Conservation (phyloP, 78 protist genomes). For the Polysphondylium violaceum region DNA sequence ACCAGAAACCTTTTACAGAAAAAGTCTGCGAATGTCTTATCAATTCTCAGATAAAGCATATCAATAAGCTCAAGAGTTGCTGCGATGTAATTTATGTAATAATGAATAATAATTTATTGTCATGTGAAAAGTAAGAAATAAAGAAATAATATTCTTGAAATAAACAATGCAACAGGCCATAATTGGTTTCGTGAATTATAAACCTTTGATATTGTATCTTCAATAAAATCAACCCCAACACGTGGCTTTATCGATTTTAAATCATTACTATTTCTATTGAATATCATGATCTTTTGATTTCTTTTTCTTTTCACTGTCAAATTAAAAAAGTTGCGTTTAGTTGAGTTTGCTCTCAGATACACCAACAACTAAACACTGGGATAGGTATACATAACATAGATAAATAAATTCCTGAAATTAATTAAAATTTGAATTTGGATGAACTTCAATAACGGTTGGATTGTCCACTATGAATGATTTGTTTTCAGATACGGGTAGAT, state of each 20-base stretch:
- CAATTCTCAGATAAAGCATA: too few relatives aligned
- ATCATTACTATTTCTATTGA: slow-evolving; percentile 25
- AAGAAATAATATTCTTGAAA: too few relatives aligned
- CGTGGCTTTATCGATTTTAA: slow-evolving; percentile 17
- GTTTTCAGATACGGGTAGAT: slow-evolving; percentile 11
- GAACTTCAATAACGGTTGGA: slow-evolving; percentile 29
- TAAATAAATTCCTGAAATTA: background rate
- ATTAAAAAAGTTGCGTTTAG: background rate
- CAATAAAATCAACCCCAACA: slow-evolving; percentile 17
- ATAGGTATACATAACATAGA: background rate
- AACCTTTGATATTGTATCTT: too few relatives aligned
- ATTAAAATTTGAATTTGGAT: slow-evolving; percentile 42
- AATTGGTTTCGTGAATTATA: too few relatives aligned
- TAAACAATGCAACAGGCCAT: too few relatives aligned
- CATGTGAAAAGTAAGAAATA: too few relatives aligned
- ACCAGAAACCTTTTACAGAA: too few relatives aligned
- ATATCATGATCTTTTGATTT: background rate
- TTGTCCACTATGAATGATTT: slow-evolving; percentile 21
- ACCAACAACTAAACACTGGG: background rate
- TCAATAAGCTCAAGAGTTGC: too few relatives aligned
- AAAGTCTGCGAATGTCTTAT: too few relatives aligned
- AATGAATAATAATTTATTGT: too few relatives aligned
- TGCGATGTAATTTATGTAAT: too few relatives aligned
- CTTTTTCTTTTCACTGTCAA: background rate
- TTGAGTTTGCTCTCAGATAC: background rate